These are phyloP conservation scores for Funneliformis caledonium DNA, from an alignment of 371 early-diverging fungal genomes.

Conservation along the genomic window DNA sequence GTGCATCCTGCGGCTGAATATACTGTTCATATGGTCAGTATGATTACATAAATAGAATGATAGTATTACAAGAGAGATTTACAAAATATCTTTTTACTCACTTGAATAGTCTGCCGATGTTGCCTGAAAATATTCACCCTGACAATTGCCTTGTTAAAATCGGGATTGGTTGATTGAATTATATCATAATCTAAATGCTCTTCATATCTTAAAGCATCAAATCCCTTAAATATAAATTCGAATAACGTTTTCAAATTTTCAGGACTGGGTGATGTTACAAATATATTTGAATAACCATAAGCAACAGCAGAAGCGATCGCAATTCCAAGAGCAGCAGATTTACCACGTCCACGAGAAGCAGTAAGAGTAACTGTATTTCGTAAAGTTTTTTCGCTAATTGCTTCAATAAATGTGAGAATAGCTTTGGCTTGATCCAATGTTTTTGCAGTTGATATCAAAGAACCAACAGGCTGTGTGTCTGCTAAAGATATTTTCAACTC, in stretches of 20 bases:
- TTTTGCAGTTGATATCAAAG: conserved; percentile 76
- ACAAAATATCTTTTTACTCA: conserved; percentile 23
- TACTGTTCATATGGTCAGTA: conserved; percentile 56
- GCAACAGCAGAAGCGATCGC: conserved; percentile 96
- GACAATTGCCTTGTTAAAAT: conserved; percentile 93
- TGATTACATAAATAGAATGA: background rate
- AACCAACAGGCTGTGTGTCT: conserved; percentile 88
- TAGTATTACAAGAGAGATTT: background rate
- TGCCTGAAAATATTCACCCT: conserved; percentile 94
- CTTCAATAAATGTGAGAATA: conserved; percentile 92
- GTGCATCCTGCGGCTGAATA: conserved; percentile 94
- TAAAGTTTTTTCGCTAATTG: conserved; percentile 91
- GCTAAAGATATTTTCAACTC: conserved; percentile 82
- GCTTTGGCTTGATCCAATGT: conserved; percentile 97
- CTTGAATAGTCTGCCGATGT: conserved; percentile 97
- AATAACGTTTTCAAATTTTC: conserved; percentile 98
- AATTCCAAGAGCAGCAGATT: conserved; percentile 98
- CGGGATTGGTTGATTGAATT: conserved; percentile 92
- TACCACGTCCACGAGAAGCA: conserved; percentile 99
- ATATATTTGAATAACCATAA: conserved; percentile 98
- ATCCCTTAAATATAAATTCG: conserved; percentile 96
- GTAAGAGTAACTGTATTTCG: conserved; percentile 93
- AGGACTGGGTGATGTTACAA: conserved; percentile 97
- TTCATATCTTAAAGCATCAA: conserved; percentile 96
- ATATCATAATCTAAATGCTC: conserved; percentile 99